Evolutionary conservation across 1,284 basidiomycete species (phyloP), one percentile per base, ranked within the genome.

Genomic region (Ganoderma lucidum): DNA sequence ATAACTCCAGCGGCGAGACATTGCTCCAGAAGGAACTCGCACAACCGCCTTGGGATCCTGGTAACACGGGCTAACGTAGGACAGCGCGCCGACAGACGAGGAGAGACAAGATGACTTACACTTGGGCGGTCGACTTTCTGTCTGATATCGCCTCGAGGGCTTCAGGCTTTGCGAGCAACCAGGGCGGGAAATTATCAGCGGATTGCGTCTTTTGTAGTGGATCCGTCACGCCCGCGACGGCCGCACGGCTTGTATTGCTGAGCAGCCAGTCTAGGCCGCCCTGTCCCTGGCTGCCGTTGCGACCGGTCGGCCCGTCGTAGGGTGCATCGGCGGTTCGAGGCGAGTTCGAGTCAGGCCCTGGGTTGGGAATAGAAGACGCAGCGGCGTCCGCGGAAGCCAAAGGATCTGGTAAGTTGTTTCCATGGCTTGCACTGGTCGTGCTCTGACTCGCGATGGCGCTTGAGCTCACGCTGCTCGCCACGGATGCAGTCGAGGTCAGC

Each of bases 21-120:
- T 63, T 81, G 75, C 30, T 85, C 79, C 37, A 85, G 82, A 15
- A 92, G 81, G 72, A 85, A 86, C 58, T 83, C 77, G n/a, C 87
- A 88, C 67, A 91, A 82, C 39, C 78, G 79, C 30, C 79, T 77
- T 0, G 88, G 87, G 62, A 86, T 83, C 56, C 81, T 82, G 71
- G 39, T 39, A 9, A 10, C 10, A 28, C 48, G 17, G 39, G 37
- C 30, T 39, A n/a, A 28, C 15, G 63, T 68, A 67, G 69, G 64
- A 70, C 45, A 28, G 61, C 37, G 68, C 56, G 39, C 28, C 15
- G 42, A 55, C 1, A 32, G 19, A 30, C 42, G 51, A 59, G 32
- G n/a, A 28, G 45, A 32, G 55, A n/a, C 35, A 44, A 15, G 32
- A 9, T 19, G 65, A 78, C 80, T 68, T 72, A 81, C 68, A 88